Evolutionary conservation across 2,329 filamentous ascomycete genomes (phyloP), one percentile per base, ranked within the genome.

Genomic region (Fusarium fracticaudum): DNA sequence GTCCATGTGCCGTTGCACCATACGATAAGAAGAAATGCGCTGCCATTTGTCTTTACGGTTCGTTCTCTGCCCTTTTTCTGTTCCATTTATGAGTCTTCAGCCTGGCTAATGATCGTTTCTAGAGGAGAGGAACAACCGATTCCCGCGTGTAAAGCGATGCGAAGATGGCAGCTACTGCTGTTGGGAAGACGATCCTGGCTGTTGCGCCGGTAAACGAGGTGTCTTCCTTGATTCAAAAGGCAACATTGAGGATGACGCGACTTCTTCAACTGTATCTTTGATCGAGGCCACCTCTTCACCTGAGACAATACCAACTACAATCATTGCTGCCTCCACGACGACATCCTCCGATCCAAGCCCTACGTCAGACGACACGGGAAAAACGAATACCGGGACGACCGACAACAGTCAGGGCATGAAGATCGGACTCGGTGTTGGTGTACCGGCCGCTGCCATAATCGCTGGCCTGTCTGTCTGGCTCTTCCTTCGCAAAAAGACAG

Each of bases 111-210:
- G 8, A 8, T 15, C 8, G 0, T 13, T 18, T 1, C 5, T 12
- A 76, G 70, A 71, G 18, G 69, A 73, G 31, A 62, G 40, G 10
- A 63, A 67, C 8, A 61, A 66, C 14, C 26, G 67, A 7, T 67
- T 76, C 14, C 74, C 73, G 8, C 55, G 74, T 5, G 71, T 74
- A 11, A 60, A 47, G 13, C n/a, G 37, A 26, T 76, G 74, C 38
- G 44, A 64, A 1, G 69, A 76, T 53, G 74, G 75, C 2, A 73
- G 71, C n/a, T 69, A 57, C n/a, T 77, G 72, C n/a, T 77, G 69
- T 26, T 61, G 8, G 1, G 35, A 77, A 15, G 54, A 75, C n/a
- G 69, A 76, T 26, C 43, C 41, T 24, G 61, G 63, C 8, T 77
- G 74, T 11, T 77, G 69, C 6, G 45, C 65, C 8, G 66, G 67